Percentiles rank a stretch among this genome's conserved stretches.
Conservation (phyloP, 2,329 filamentous ascomycete species). For the Acrocalymma vagum region DNA sequence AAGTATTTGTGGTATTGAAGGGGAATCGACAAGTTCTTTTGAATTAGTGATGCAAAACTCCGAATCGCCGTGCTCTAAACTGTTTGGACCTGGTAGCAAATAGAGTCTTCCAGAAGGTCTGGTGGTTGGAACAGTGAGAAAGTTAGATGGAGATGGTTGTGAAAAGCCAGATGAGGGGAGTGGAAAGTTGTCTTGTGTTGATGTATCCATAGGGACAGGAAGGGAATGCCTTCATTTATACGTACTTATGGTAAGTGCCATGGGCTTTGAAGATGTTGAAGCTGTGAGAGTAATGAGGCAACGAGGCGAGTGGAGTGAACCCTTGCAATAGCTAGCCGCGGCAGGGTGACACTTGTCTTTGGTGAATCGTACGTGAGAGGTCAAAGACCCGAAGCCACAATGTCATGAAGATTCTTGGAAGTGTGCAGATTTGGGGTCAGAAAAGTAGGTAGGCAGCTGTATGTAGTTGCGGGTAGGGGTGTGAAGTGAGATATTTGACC, state of each 20-base stretch:
- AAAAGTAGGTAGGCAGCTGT: constrained; percentile 15
- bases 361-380: constrained; percentile 13
- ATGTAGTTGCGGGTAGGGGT: constrained; percentile 7
- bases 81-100: constrained; percentile 7
- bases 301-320: too few species aligned
- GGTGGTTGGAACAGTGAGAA: constrained; percentile 24
- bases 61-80: constrained; percentile 10
- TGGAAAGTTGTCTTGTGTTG: constrained; percentile 14
- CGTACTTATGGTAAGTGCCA: constrained; percentile 8
- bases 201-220: constrained; percentile 14
- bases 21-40: constrained; percentile 2
- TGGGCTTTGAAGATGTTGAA: too few species aligned
- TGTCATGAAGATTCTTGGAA: constrained; percentile 14
- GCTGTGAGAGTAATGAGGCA: not conserved
- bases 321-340: too few species aligned
- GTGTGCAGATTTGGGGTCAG: constrained; percentile 6
- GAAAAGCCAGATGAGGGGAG: constrained; percentile 16
- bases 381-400: constrained; percentile 28
- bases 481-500: constrained; percentile 18
- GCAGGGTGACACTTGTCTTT: not conserved
- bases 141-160: constrained; percentile 16
- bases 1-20: constrained; percentile 10
- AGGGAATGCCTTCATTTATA: constrained; percentile 22
- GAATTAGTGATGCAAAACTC: constrained; percentile 1
- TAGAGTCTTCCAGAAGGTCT: constrained; percentile 2